Conservation (phyloP, 1,284 basidiomycete species). For the Wolfiporia cocos region DNA sequence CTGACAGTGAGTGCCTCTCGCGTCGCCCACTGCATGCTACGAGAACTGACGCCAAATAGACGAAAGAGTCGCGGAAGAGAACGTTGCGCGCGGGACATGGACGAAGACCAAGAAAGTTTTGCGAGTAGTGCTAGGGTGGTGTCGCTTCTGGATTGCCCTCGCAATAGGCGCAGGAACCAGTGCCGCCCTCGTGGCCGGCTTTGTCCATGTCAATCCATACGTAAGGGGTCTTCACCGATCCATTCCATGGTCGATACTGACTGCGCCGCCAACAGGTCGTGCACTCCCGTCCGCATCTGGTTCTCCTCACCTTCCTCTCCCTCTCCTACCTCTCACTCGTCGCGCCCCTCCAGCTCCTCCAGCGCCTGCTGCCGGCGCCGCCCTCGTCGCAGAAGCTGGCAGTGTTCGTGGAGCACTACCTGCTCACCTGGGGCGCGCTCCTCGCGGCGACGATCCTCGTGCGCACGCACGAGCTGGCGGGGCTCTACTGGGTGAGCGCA, state of each 20-base stretch:
- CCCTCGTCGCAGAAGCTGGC: constrained; percentile 25
- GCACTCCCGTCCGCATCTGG: constrained; percentile 49
- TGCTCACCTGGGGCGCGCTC: constrained; percentile 53
- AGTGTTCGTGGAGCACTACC: constrained; percentile 27
- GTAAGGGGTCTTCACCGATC: constrained; percentile 37
- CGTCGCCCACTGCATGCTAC: no score
- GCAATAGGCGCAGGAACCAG: constrained; percentile 39
- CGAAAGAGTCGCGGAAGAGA: background rate
- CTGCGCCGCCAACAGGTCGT: constrained; percentile 38
- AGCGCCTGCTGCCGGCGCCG: constrained; percentile 22
- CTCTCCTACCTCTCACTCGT: constrained; percentile 44
- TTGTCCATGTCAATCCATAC: constrained; percentile 53
- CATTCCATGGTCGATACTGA: background rate
- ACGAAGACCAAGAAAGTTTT: constrained; percentile 11
- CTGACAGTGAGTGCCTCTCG: constrained; percentile 11
- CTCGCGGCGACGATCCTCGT: constrained; percentile 41
- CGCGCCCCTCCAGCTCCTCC: constrained; percentile 32
- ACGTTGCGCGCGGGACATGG: constrained; percentile 4
- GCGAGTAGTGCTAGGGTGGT: constrained; percentile 23
- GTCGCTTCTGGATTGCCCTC: constrained; percentile 56
- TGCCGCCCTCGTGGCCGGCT: constrained; percentile 40
- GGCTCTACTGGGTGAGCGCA: constrained; percentile 44
- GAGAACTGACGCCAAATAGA: no score
- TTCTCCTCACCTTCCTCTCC: constrained; percentile 42
- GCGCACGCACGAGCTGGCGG: constrained; percentile 38